Evolutionary conservation across 805 yeast species (phyloP), one percentile per base, ranked within the genome.

Genomic region (Lachancea sp.): DNA sequence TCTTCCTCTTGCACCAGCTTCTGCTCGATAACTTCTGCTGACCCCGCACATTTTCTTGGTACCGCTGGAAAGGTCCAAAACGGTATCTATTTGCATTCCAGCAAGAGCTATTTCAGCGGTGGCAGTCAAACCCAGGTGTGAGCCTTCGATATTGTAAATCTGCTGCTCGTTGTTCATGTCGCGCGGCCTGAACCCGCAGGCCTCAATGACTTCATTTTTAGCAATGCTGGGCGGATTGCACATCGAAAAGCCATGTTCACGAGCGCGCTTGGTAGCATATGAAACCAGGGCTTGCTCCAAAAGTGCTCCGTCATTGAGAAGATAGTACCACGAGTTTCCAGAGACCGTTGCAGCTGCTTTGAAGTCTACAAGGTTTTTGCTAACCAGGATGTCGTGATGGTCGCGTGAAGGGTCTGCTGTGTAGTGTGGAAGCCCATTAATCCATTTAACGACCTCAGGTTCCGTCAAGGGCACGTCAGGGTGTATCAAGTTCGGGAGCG

Each of bases 21-120:
- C 99, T 0, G 97, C 96, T 50, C 99, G 72, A 59, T 81, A 93
- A 50, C 95, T 79, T 51, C 97, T 72, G 44, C 95, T 83, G 1
- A 88, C 72, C 0, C 97, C 99, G 11, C 80, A 93, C 25, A 77
- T 69, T 55, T 77, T 80, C 12, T 69, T 51, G 0, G 95, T 89
- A 5, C 78, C 66, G 0, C 70, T 64, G 1, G 57, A 37, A 31
- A 69, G 54, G 6, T 63, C 58, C 34, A 82, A 67, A 0, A 68
- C 64, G 19, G 70, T 68, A 46, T 82, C 75, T 4, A 82, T 75
- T 43, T 78, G 80, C 49, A 82, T 66, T 0, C 89, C 96, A 0
- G 96, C 99, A 22, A 93, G 63, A 0, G 99, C 87, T 29, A 93
- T 91, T 60, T 93, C 99, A 0, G 98, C 96, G 0, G 99, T 93